A percentile compares a stretch with the other conserved stretches of the same genome.
Conservation (phyloP, 2,329 filamentous ascomycete species). For the Aspergillus tanneri region DNA sequence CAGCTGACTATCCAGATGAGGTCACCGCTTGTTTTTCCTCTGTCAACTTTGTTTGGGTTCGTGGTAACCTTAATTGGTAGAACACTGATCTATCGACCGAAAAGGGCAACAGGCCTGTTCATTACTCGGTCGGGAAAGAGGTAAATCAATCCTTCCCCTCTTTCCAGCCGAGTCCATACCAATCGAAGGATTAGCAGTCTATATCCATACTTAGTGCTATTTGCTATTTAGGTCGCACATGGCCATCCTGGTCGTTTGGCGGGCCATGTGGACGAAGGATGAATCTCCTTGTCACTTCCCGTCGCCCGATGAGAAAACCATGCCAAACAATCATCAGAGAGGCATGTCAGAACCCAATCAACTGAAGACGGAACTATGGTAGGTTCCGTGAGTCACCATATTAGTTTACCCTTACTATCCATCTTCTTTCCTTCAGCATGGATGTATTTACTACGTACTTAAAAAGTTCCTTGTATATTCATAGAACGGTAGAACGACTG, state of each 20-base stretch:
- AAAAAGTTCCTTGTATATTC: no score
- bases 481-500: no score
- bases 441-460: no score
- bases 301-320: background rate
- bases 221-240: background rate
- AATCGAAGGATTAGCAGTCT: no score
- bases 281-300: background rate
- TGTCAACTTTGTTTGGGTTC: background rate
- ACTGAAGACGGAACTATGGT: background rate
- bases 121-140: no score
- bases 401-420: background rate
- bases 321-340: background rate
- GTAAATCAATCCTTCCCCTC: no score
- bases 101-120: no score
- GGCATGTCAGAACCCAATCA: background rate
- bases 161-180: background rate
- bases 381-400: background rate
- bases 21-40: conserved; percentile 11
- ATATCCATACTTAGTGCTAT: no score
- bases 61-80: conserved; percentile 2
- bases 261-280: background rate
- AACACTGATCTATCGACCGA: no score
- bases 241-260: background rate
- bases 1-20: background rate
- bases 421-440: background rate